Evolutionary conservation across 805 yeast genomes (phyloP).

Genomic region (Cyberlindnera maclurae): DNA sequence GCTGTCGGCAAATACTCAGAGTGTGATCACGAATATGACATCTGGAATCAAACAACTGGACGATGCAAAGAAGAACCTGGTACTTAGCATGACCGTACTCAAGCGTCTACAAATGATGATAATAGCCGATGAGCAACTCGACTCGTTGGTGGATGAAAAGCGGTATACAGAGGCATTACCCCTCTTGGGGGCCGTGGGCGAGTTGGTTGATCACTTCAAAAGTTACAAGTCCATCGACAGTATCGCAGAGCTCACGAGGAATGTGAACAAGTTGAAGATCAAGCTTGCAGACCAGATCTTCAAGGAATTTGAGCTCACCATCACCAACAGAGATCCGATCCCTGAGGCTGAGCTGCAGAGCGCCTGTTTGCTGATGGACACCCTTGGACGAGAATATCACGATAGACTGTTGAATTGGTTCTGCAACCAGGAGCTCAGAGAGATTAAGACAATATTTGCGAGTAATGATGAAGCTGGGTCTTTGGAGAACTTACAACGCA

Average conservation of each 20-base stretch:
- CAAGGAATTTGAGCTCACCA: slow-evolving; percentile 57
- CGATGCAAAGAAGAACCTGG: slow-evolving; percentile 75
- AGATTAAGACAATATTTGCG: slow-evolving; percentile 68
- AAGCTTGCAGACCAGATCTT: slow-evolving; percentile 63
- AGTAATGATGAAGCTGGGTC: slow-evolving; percentile 91
- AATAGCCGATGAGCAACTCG: slow-evolving; percentile 61
- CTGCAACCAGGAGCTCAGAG: slow-evolving; percentile 59
- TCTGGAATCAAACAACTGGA: slow-evolving; percentile 73
- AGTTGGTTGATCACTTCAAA: slow-evolving; percentile 64
- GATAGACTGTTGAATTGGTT: slow-evolving; percentile 68
- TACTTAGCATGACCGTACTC: slow-evolving; percentile 76
- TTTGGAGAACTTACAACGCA: slow-evolving; percentile 73
- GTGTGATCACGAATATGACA: slow-evolving; percentile 62
- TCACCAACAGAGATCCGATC: slow-evolving; percentile 25
- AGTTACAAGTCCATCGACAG: slow-evolving; percentile 80
- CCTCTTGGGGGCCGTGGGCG: slow-evolving; percentile 63
- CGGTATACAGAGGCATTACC: slow-evolving; percentile 49
- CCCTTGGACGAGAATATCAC: slow-evolving; percentile 48
- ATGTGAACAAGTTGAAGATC: slow-evolving; percentile 51
- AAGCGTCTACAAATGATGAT: slow-evolving; percentile 83
- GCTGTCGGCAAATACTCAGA: slow-evolving; percentile 49
- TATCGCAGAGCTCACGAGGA: slow-evolving; percentile 56
- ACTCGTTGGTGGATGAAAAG: slow-evolving; percentile 36
- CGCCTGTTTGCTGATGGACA: slow-evolving; percentile 69
- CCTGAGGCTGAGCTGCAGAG: slow-evolving; percentile 34